Evolutionary conservation across 1,139 yeast species (phyloP).

Genomic region (Zygosaccharomyces sapae): DNA sequence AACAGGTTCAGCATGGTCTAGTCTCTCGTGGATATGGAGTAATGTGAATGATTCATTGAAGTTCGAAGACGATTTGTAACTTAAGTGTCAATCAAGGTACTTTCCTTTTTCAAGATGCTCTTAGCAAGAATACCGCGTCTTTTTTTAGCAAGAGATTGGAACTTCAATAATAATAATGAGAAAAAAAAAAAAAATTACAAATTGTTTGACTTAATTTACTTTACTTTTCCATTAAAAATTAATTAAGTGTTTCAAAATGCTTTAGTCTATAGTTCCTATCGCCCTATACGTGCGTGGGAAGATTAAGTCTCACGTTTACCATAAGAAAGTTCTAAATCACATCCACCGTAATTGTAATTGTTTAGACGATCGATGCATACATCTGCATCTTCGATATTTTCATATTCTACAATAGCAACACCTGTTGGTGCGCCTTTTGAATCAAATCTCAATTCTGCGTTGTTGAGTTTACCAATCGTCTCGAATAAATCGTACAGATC

Average conservation of each 20-base stretch:
- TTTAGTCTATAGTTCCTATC: slow-evolving; percentile 1
- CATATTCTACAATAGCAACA: slow-evolving; percentile 77
- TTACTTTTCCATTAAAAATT: no score
- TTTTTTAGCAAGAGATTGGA: not conserved
- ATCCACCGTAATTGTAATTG: slow-evolving; percentile 80
- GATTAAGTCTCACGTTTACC: slow-evolving; percentile 43
- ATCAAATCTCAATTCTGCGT: slow-evolving; percentile 73
- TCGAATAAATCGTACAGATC: slow-evolving; percentile 85
- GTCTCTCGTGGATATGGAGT: not conserved
- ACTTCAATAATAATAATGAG: not conserved
- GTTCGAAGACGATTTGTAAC: not conserved
- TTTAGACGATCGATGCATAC: slow-evolving; percentile 70
- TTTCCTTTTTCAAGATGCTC: no score
- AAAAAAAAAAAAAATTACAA: not conserved
- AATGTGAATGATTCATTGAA: no score
- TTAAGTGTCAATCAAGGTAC: not conserved
- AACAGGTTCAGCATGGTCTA: slow-evolving; percentile 5
- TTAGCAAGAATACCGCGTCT: not conserved
- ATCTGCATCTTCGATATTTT: slow-evolving; percentile 63
- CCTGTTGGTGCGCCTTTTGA: slow-evolving; percentile 72
- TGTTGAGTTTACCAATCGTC: slow-evolving; percentile 70
- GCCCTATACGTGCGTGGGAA: not conserved
- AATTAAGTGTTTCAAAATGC: no score
- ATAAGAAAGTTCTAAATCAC: slow-evolving; percentile 62
- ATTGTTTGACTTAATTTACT: not conserved